These are phyloP conservation scores for Euclidium syriacum DNA, from an alignment of 345 rosid species.

Conservation along the genomic window DNA sequence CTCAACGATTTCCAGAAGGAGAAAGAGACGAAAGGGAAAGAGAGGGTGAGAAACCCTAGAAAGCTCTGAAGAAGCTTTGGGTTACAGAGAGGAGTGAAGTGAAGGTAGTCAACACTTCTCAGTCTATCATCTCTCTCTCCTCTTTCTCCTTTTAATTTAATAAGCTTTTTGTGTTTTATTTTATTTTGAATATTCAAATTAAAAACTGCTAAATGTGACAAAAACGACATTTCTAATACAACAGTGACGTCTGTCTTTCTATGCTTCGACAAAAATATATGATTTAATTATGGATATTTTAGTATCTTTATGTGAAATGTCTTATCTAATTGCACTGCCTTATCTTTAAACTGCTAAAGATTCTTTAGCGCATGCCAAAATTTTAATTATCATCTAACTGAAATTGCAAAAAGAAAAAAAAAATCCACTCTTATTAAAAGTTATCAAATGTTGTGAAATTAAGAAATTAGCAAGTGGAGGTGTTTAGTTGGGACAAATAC, in stretches of 20 bases:
- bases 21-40: not conserved
- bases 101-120: conserved; percentile 26
- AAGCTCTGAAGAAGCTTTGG: conserved; percentile 13
- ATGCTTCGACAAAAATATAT: conserved; percentile 7
- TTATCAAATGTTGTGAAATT: not conserved
- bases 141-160: not conserved
- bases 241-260: conserved; percentile 19
- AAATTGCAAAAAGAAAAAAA: too few species aligned
- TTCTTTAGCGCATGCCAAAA: not conserved
- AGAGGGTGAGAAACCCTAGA: conserved; percentile 19
- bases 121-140: not conserved
- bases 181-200: not conserved
- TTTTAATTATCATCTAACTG: not conserved
- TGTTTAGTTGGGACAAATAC: not conserved
- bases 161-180: not conserved
- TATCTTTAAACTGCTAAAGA: not conserved
- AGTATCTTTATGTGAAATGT: conserved; percentile 16
- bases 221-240: conserved; percentile 19
- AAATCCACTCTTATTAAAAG: not conserved
- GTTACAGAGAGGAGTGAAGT: conserved; percentile 15
- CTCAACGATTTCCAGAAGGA: not conserved
- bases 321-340: not conserved
- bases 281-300: not conserved
- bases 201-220: conserved; percentile 13
- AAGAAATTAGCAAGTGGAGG: conserved; percentile 8